phyloP scores from a whole-genome alignment of 2,329 filamentous ascomycete species.

The Neofusicoccum parvum region DNA sequence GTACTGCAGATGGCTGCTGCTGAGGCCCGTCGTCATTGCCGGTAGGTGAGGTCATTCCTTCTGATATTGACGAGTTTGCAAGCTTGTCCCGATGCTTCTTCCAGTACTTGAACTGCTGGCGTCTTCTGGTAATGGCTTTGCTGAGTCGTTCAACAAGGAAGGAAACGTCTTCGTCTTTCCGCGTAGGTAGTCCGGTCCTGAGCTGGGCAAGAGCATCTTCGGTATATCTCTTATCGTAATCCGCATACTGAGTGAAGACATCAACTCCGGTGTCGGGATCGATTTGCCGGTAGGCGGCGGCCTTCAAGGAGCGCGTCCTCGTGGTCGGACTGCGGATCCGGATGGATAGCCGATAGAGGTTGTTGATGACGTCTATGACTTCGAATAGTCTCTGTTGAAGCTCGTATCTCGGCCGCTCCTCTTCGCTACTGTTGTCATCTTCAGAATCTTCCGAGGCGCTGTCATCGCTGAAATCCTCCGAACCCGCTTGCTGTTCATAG shows the following conservation, averaged over 20 bases:
- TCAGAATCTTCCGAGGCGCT: slow-evolving; percentile 30
- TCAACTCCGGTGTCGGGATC: slow-evolving; percentile 40
- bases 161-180: slow-evolving; percentile 25
- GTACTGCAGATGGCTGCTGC: neutral
- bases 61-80: neutral
- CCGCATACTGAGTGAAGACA: slow-evolving; percentile 35
- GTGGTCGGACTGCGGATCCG: slow-evolving; percentile 39
- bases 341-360: slow-evolving; percentile 41
- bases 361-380: slow-evolving; percentile 40
- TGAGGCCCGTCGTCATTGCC: neutral
- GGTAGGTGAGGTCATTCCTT: neutral
- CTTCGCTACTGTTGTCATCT: slow-evolving; percentile 30
- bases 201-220: slow-evolving; percentile 34
- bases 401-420: slow-evolving; percentile 31
- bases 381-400: slow-evolving; percentile 39
- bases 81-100: slow-evolving; percentile 39
- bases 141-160: slow-evolving; percentile 32
- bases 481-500: slow-evolving; percentile 34
- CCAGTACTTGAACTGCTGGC: slow-evolving; percentile 43
- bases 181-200: slow-evolving; percentile 24
- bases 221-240: slow-evolving; percentile 33
- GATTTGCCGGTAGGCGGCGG: slow-evolving; percentile 36
- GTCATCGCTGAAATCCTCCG: slow-evolving; percentile 25
- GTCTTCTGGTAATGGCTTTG: slow-evolving; percentile 35
- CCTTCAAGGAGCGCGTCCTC: slow-evolving; percentile 37